Evolutionary conservation across 225 moss, liverwort and hornwort species (phyloP).

Genomic region (Bryum argenteum): DNA sequence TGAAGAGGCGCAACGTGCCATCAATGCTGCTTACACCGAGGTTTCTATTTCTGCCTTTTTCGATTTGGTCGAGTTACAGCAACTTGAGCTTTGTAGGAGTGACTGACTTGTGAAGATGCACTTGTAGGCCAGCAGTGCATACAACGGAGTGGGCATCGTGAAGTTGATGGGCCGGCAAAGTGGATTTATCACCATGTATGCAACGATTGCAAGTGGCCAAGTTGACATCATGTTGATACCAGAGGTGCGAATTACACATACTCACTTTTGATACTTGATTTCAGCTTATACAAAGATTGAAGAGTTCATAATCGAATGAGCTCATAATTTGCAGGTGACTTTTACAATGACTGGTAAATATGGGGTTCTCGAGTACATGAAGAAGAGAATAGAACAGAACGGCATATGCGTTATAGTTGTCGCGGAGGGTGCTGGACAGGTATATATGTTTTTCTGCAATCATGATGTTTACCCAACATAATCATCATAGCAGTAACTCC

Average conservation of each 20-base stretch:
- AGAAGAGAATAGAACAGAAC: conserved; percentile 74
- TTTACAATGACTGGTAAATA: conserved; percentile 74
- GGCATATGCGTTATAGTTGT: conserved; percentile 92
- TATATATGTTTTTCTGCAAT: not conserved
- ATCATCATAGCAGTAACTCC: not conserved
- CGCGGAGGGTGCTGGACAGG: conserved; percentile 97
- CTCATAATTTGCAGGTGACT: conserved; percentile 51
- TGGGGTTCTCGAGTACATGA: conserved; percentile 82
- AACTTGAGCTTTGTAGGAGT: not conserved
- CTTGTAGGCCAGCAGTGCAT: conserved; percentile 81
- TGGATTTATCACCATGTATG: conserved; percentile 95
- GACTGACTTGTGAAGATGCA: conserved; percentile 2
- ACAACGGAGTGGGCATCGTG: conserved; percentile 86
- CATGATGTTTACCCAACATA: not conserved
- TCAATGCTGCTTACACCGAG: conserved; percentile 94
- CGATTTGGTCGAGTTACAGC: not conserved
- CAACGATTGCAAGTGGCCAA: conserved; percentile 95
- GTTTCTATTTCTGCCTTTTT: conserved; percentile 20
- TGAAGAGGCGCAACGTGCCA: conserved; percentile 94
- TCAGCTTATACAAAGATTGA: rapidly evolving
- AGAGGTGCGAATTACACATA: conserved; percentile 42
- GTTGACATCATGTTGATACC: conserved; percentile 92
- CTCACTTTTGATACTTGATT: not conserved
- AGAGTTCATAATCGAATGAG: not conserved
- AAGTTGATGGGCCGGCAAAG: conserved; percentile 96